Percentiles rank a stretch among this genome's conserved stretches.
Conservation (phyloP, 371 early-diverging fungal genomes). For the Umbelopsis sp. region DNA sequence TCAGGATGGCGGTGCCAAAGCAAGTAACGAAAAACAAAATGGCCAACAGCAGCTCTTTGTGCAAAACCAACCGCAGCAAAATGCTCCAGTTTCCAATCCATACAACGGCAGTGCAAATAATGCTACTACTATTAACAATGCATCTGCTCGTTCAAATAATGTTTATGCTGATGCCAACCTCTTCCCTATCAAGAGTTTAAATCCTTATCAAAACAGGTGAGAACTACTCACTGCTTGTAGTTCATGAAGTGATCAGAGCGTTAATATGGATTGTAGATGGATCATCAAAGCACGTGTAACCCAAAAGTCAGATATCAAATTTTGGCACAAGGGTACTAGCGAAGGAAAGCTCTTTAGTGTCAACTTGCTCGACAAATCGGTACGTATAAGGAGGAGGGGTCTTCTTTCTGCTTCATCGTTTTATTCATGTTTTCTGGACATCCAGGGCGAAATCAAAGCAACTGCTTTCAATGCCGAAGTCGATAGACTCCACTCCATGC, state of each 20-base stretch:
- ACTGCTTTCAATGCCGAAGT: constrained; percentile 89
- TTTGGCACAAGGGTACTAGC: constrained; percentile 79
- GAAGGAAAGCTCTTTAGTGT: constrained; percentile 92
- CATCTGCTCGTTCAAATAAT: constrained; percentile 64
- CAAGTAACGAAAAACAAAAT: constrained; percentile 2
- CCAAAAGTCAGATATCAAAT: constrained; percentile 81
- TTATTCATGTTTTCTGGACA: not conserved
- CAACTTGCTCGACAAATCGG: constrained; percentile 82
- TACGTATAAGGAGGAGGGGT: constrained; percentile 35
- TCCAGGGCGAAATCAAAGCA: constrained; percentile 87
- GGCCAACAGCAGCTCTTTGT: constrained; percentile 22
- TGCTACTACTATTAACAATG: constrained; percentile 36
- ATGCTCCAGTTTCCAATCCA: not conserved
- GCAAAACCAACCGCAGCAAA: constrained; percentile 26
- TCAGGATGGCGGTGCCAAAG: constrained; percentile 23
- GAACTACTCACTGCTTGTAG: not conserved
- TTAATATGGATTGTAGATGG: constrained; percentile 58
- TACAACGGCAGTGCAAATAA: constrained; percentile 22
- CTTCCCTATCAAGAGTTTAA: constrained; percentile 64
- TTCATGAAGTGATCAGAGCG: not conserved
- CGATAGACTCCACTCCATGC: constrained; percentile 68
- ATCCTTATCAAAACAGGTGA: constrained; percentile 80
- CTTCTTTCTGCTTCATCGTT: not conserved
- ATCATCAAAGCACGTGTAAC: constrained; percentile 90
- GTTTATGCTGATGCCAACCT: constrained; percentile 40